Evolutionary conservation across 805 yeast species (phyloP).

Genomic region (Pichia cabralensis): DNA sequence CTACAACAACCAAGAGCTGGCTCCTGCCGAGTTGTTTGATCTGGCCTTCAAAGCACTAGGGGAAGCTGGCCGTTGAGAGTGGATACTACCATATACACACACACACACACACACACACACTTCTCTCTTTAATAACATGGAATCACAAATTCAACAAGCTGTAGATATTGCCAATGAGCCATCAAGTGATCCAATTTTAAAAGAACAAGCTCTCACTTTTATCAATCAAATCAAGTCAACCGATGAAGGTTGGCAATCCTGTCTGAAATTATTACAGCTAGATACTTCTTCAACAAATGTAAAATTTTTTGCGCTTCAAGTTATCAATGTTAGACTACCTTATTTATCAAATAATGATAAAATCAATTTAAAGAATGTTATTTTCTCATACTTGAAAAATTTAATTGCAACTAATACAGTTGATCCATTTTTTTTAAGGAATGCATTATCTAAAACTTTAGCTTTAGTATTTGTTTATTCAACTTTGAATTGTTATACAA

Average conservation of each 20-base stretch:
- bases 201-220: constrained; percentile 49
- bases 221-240: constrained; percentile 44
- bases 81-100: no score
- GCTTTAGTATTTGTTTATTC: constrained; percentile 40
- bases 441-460: constrained; percentile 48
- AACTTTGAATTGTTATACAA: constrained; percentile 39
- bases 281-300: constrained; percentile 31
- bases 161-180: constrained; percentile 69
- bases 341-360: constrained; percentile 37
- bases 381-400: constrained; percentile 36
- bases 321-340: constrained; percentile 47
- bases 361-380: constrained; percentile 33
- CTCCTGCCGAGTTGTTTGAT: no score
- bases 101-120: no score
- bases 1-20: no score
- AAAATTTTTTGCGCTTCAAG: constrained; percentile 61
- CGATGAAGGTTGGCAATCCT: constrained; percentile 45
- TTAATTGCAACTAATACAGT: constrained; percentile 17
- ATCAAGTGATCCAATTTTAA: constrained; percentile 48
- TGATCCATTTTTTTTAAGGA: constrained; percentile 38
- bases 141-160: constrained; percentile 72
- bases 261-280: constrained; percentile 34
- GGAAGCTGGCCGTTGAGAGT: no score
- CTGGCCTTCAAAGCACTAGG: no score
- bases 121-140: no score